These are phyloP conservation scores for Bocquillonia castaneifolia DNA, from an alignment of 441 rosid species.

Conservation along the genomic window DNA sequence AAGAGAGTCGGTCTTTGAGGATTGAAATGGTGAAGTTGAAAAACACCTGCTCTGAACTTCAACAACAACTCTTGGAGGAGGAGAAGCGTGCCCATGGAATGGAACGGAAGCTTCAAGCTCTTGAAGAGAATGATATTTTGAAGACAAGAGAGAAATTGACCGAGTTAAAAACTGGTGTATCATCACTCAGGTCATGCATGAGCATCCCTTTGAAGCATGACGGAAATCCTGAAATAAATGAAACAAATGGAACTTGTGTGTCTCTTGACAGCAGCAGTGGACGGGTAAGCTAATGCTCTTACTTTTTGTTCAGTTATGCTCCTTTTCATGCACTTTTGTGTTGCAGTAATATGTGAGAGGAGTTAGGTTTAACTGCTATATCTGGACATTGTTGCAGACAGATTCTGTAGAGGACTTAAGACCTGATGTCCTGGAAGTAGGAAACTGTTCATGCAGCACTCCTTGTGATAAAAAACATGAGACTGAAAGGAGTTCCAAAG, in stretches of 20 bases:
- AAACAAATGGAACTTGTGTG: conserved; percentile 26
- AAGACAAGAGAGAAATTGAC: conserved; percentile 55
- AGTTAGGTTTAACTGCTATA: conserved; percentile 29
- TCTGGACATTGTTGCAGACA: conserved; percentile 46
- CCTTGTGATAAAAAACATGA: conserved; percentile 30
- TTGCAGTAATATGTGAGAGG: conserved; percentile 23
- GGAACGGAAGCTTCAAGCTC: conserved; percentile 54
- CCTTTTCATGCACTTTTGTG: conserved; percentile 20
- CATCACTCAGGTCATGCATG: conserved; percentile 58
- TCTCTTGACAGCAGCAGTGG: conserved; percentile 31
- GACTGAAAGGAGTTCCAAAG: conserved; percentile 27
- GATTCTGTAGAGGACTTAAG: conserved; percentile 36
- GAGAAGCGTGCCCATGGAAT: conserved; percentile 43
- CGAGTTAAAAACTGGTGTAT: conserved; percentile 62
- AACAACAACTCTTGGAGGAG: conserved; percentile 46
- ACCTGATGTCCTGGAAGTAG: conserved; percentile 30
- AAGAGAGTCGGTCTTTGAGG: conserved; percentile 43
- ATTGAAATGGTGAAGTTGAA: conserved; percentile 43
- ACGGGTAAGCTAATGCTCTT: conserved; percentile 54
- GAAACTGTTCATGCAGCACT: conserved; percentile 25
- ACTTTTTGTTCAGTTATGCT: conserved; percentile 21
- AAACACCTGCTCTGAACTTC: conserved; percentile 43
- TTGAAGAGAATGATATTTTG: conserved; percentile 55
- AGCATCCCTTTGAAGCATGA: conserved; percentile 37
- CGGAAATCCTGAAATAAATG: conserved; percentile 29